Conservation (phyloP, 2,329 filamentous ascomycete species). For the Macrophomina pseudophaseolina region DNA sequence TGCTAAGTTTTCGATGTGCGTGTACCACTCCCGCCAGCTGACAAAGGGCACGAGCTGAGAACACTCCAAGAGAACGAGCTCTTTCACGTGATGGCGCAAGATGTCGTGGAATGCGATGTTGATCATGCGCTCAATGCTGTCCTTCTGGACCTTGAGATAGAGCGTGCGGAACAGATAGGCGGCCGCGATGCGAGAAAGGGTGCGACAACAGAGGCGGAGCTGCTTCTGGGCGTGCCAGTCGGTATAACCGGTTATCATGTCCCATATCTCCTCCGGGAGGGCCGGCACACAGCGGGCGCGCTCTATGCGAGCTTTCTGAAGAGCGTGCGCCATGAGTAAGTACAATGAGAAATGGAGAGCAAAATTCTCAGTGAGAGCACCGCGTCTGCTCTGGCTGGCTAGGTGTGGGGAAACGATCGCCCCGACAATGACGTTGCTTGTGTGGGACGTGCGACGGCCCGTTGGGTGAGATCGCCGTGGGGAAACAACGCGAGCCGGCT, state of each 20-base stretch:
- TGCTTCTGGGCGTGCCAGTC: neutral
- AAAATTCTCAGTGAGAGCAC: neutral
- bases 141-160: conserved; percentile 2
- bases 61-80: neutral
- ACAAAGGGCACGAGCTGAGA: conserved; percentile 4
- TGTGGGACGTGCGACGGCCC: neutral
- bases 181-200: conserved; percentile 1
- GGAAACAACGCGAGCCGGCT: neutral
- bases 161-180: neutral
- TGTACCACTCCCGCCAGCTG: conserved; percentile 6
- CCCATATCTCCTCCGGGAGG: conserved; percentile 19
- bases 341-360: too few relatives aligned
- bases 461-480: conserved; percentile 14
- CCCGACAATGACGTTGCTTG: conserved; percentile 3
- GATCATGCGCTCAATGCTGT: conserved; percentile 18
- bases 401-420: neutral
- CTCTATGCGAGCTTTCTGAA: neutral
- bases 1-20: neutral
- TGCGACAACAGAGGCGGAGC: neutral
- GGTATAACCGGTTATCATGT: conserved; percentile 15
- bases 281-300: neutral
- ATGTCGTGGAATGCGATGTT: conserved; percentile 8
- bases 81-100: conserved; percentile 15
- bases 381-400: neutral
- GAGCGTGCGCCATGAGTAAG: neutral